These are phyloP conservation scores for Ulota crispa DNA, from an alignment of 225 moss, liverwort and hornwort species.

Conservation along the genomic window DNA sequence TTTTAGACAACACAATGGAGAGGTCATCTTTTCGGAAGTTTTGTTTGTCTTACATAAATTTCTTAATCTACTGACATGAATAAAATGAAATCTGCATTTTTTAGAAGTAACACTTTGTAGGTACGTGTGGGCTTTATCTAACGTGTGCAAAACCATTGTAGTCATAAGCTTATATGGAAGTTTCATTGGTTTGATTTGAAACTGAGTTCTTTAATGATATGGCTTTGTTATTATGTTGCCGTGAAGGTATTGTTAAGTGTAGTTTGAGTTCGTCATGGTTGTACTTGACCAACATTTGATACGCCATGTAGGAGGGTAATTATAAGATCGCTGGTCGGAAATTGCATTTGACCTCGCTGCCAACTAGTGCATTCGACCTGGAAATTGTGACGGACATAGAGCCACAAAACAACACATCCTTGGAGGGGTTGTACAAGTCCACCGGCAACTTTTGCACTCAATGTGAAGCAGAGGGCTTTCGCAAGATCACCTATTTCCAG, in stretches of 20 bases:
- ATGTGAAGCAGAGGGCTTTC: slow-evolving; percentile 97
- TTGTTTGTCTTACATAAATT: background rate
- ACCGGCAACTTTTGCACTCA: slow-evolving; percentile 93
- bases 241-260: background rate
- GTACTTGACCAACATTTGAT: background rate
- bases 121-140: background rate
- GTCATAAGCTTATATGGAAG: background rate
- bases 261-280: background rate
- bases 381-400: slow-evolving; percentile 91
- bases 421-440: slow-evolving; percentile 93
- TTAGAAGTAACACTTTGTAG: background rate
- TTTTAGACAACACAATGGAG: background rate
- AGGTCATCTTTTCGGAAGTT: background rate
- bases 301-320: slow-evolving; percentile 46
- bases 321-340: slow-evolving; percentile 49
- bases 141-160: background rate
- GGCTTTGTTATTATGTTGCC: background rate
- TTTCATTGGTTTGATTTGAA: background rate
- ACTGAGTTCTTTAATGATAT: background rate
- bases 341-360: slow-evolving; percentile 64
- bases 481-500: slow-evolving; percentile 94
- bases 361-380: slow-evolving; percentile 68
- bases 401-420: slow-evolving; percentile 92
- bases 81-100: background rate
- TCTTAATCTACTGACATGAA: background rate